Evolutionary conservation across 2,329 filamentous ascomycete genomes (phyloP).

Genomic region (Xylariaceae sp.): DNA sequence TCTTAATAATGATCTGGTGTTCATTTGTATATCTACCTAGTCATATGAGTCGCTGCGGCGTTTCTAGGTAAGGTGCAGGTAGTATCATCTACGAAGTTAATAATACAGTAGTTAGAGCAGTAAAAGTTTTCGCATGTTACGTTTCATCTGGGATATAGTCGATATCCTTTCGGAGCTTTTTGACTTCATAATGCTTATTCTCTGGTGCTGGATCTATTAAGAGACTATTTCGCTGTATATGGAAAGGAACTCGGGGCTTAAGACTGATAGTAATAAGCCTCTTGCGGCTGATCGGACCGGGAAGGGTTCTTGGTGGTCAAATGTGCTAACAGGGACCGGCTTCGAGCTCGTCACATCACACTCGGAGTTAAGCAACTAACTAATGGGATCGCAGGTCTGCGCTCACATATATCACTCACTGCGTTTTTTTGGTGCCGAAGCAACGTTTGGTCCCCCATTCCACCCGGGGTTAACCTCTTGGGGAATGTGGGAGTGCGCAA

Average conservation of each 20-base stretch:
- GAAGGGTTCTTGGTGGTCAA: slow-evolving; percentile 4
- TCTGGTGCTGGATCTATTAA: neutral
- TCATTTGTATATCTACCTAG: neutral
- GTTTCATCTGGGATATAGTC: neutral
- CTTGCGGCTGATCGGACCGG: slow-evolving; percentile 25
- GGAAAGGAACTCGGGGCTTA: slow-evolving; percentile 14
- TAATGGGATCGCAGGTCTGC: slow-evolving; percentile 11
- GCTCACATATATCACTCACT: slow-evolving; percentile 6
- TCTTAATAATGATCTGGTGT: neutral
- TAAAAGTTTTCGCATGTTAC: neutral
- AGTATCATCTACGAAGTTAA: neutral
- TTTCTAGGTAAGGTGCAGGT: neutral
- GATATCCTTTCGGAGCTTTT: neutral
- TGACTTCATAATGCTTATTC: slow-evolving; percentile 5
- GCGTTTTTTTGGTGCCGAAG: slow-evolving; percentile 5
- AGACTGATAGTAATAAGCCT: slow-evolving; percentile 6
- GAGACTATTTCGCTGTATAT: slow-evolving; percentile 2
- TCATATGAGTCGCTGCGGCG: neutral
- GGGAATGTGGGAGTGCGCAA: slow-evolving; percentile 23
- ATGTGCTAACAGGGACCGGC: slow-evolving; percentile 15
- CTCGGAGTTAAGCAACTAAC: slow-evolving; percentile 23
- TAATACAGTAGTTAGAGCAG: neutral
- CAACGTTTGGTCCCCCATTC: slow-evolving; percentile 10
- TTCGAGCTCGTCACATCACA: slow-evolving; percentile 20
- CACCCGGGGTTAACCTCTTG: slow-evolving; percentile 13